Conservation (phyloP, 352 stramenopile genomes). For the Globisporangium mamillatum region DNA sequence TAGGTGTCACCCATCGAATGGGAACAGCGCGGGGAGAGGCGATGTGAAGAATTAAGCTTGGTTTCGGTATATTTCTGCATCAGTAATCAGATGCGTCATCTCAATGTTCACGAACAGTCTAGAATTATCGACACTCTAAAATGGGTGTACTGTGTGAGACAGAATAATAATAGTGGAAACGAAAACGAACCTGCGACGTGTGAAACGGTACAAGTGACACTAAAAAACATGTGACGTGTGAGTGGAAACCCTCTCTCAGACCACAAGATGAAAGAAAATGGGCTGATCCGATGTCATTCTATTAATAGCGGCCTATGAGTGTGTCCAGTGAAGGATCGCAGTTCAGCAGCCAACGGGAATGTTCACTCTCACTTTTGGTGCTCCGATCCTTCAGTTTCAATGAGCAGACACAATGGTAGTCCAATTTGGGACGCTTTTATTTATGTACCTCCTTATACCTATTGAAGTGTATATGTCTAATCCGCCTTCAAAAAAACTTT, state of each 20-base stretch:
- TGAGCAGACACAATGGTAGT: too few species aligned
- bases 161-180: not conserved
- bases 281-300: not conserved
- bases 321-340: not conserved
- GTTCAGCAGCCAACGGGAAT: too few species aligned
- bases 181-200: not conserved
- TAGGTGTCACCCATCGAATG: constrained; percentile 1
- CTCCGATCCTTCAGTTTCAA: too few species aligned
- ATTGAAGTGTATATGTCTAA: too few species aligned
- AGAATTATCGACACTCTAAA: not conserved
- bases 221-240: not conserved
- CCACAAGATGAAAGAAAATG: not conserved
- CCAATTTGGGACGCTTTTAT: too few species aligned
- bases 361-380: too few species aligned
- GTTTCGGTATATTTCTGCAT: not conserved
- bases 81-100: constrained; percentile 10
- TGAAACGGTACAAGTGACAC: not conserved
- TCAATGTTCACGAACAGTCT: constrained; percentile 14
- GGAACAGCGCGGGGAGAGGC: not conserved
- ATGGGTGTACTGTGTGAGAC: not conserved
- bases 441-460: too few species aligned
- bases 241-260: not conserved
- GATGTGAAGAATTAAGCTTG: not conserved
- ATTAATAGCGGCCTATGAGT: not conserved
- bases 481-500: too few species aligned